Evolutionary conservation across 2,329 filamentous ascomycete genomes (phyloP).

Genomic region (Coniochaeta prunicola): DNA sequence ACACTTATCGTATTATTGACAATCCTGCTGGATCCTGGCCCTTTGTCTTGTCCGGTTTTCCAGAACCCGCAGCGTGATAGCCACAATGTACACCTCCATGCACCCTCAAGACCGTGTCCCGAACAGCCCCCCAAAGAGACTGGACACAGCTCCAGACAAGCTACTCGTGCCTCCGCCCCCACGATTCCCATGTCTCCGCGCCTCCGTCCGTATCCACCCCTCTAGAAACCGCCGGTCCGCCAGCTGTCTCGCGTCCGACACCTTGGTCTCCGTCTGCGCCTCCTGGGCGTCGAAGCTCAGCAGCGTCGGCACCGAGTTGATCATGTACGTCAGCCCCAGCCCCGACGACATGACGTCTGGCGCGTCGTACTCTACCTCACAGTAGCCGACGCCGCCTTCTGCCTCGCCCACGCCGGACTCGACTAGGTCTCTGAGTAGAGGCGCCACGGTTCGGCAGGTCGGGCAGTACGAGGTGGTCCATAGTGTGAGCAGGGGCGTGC

Average conservation of each 20-base stretch:
- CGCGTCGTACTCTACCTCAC: slow-evolving; percentile 48
- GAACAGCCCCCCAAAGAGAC: slow-evolving; percentile 32
- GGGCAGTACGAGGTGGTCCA: slow-evolving; percentile 55
- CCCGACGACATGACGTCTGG: slow-evolving; percentile 45
- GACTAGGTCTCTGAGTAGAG: slow-evolving; percentile 40
- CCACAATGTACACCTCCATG: neutral
- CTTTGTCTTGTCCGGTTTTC: too few relatives aligned
- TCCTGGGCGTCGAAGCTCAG: slow-evolving; percentile 51
- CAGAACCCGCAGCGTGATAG: too few relatives aligned
- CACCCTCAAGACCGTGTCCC: slow-evolving; percentile 13
- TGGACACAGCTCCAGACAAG: slow-evolving; percentile 11
- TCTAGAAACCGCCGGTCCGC: slow-evolving; percentile 41
- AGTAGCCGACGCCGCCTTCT: slow-evolving; percentile 48
- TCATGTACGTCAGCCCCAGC: slow-evolving; percentile 48
- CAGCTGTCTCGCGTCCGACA: slow-evolving; percentile 41
- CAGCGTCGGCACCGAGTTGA: slow-evolving; percentile 50
- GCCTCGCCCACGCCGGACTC: slow-evolving; percentile 44
- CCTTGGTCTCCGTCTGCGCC: slow-evolving; percentile 38
- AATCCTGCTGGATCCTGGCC: too few relatives aligned
- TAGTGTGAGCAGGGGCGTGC: slow-evolving; percentile 49
- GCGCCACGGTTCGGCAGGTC: slow-evolving; percentile 43
- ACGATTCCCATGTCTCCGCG: slow-evolving; percentile 36
- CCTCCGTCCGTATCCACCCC: slow-evolving; percentile 47
- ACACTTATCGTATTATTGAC: too few relatives aligned
- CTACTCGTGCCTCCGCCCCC: slow-evolving; percentile 22